Evolutionary conservation across 768 basidiomycete genomes (phyloP).

Genomic region (Cystofilobasidium ferigula): DNA sequence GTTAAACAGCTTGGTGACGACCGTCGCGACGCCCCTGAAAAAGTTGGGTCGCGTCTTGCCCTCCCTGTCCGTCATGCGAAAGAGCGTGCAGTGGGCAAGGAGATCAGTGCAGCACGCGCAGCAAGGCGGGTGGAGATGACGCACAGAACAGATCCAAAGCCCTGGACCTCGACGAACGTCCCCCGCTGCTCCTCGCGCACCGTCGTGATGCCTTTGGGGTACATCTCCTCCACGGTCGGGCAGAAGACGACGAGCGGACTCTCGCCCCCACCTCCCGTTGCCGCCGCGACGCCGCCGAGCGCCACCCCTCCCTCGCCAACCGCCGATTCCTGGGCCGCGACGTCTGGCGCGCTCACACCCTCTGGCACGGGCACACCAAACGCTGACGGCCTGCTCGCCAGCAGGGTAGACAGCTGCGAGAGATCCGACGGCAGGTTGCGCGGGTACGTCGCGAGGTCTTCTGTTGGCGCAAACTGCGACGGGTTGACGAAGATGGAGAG

Average conservation of each 20-base stretch:
- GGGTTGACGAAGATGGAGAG: constrained; percentile 97
- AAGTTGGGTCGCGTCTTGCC: constrained; percentile 42
- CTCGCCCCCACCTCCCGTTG: constrained; percentile 42
- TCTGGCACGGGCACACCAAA: background rate
- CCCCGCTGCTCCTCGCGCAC: constrained; percentile 64
- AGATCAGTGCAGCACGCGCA: background rate
- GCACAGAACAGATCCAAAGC: constrained; percentile 86
- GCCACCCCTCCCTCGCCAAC: background rate
- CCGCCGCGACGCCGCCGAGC: constrained; percentile 31
- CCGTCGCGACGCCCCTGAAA: constrained; percentile 88
- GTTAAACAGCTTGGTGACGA: constrained; percentile 92
- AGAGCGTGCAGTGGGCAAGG: background rate
- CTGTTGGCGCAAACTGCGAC: constrained; percentile 79
- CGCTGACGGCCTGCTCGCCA: constrained; percentile 1
- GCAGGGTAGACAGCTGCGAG: constrained; percentile 43
- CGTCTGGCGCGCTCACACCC: background rate
- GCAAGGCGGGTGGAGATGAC: constrained; percentile 40
- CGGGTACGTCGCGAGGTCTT: constrained; percentile 84
- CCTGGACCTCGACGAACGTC: constrained; percentile 84
- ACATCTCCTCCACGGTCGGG: constrained; percentile 72
- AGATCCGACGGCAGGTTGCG: constrained; percentile 72
- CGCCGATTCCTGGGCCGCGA: constrained; percentile 24
- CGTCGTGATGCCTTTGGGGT: constrained; percentile 80
- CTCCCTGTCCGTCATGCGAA: background rate
- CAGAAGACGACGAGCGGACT: constrained; percentile 51